phyloP scores from a whole-genome alignment of 2,329 filamentous ascomycete genomes.

The Salinomyces thailandicus region DNA sequence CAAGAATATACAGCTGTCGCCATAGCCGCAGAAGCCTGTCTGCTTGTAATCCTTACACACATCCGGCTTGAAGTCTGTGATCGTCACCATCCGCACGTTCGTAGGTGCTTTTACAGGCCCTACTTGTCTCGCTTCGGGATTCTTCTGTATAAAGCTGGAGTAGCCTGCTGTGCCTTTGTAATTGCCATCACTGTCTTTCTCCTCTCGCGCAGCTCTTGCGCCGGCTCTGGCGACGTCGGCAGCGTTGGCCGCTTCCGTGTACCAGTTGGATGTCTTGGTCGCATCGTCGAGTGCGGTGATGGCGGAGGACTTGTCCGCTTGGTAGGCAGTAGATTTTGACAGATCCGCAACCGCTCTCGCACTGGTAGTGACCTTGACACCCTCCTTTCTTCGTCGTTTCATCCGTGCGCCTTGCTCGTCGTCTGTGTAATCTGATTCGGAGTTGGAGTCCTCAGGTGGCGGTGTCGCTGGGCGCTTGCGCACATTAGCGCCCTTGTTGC shows the following conservation, averaged over 20 bases:
- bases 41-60: constrained; percentile 92
- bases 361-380: constrained; percentile 55
- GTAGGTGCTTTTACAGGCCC: constrained; percentile 81
- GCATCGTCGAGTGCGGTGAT: constrained; percentile 70
- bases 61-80: constrained; percentile 83
- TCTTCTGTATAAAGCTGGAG: constrained; percentile 67
- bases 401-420: constrained; percentile 71
- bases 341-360: constrained; percentile 32
- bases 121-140: constrained; percentile 60
- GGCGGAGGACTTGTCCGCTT: constrained; percentile 50
- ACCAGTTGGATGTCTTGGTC: constrained; percentile 83
- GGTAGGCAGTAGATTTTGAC: constrained; percentile 33
- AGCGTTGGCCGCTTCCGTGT: constrained; percentile 54
- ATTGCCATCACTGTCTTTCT: constrained; percentile 44
- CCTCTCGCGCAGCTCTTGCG: constrained; percentile 6
- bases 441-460: constrained; percentile 47
- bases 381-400: constrained; percentile 66
- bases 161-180: constrained; percentile 69
- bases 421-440: constrained; percentile 50
- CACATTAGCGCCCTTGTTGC: constrained; percentile 63
- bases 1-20: constrained; percentile 72
- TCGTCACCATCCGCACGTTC: constrained; percentile 82
- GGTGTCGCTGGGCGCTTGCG: constrained; percentile 74
- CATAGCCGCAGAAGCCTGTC: constrained; percentile 62
- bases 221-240: constrained; percentile 11